Percentiles rank a stretch among this genome's conserved stretches.
These are phyloP conservation scores for Scenedesmus sp. DNA, from an alignment of 163 green algal genomes.

Conservation along the genomic window DNA sequence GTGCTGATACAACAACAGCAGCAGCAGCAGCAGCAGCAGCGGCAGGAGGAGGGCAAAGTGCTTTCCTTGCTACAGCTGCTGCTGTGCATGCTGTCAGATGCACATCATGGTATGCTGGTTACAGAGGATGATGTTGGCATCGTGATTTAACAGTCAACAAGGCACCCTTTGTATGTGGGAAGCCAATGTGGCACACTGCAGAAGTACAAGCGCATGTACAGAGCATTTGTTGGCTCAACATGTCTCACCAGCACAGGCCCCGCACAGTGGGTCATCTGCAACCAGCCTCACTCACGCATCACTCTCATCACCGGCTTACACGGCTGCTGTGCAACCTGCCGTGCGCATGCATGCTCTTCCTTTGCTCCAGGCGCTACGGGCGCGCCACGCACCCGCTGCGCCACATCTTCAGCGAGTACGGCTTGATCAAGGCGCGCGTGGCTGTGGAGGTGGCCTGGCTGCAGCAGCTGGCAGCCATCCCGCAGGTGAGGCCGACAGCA, in stretches of 20 bases:
- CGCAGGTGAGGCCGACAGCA: slow-evolving; percentile 49
- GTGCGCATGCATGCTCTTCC: not conserved
- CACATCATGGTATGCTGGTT: not conserved
- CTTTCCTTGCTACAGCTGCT: not conserved
- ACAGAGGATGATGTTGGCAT: not conserved
- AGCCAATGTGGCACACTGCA: not conserved
- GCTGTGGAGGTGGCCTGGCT: slow-evolving; percentile 97
- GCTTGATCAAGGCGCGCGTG: slow-evolving; percentile 94
- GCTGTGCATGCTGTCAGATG: not conserved
- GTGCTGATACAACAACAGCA: not conserved
- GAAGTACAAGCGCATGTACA: not conserved
- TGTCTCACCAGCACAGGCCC: not conserved
- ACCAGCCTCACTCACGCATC: not conserved
- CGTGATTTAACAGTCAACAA: not conserved
- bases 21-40: not conserved
- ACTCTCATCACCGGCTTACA: not conserved
- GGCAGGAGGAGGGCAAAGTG: not conserved
- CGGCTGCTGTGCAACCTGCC: not conserved
- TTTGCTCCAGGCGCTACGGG: slow-evolving; percentile 80
- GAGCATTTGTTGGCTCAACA: not conserved
- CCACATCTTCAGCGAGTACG: slow-evolving; percentile 96
- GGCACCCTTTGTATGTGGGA: not conserved
- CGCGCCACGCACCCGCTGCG: slow-evolving; percentile 77
- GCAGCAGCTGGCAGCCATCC: slow-evolving; percentile 85
- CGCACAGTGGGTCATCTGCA: too few species aligned